Base-by-base conservation (phyloP, 2,329 filamentous ascomycete species). In the Exophiala calicioides region DNA sequence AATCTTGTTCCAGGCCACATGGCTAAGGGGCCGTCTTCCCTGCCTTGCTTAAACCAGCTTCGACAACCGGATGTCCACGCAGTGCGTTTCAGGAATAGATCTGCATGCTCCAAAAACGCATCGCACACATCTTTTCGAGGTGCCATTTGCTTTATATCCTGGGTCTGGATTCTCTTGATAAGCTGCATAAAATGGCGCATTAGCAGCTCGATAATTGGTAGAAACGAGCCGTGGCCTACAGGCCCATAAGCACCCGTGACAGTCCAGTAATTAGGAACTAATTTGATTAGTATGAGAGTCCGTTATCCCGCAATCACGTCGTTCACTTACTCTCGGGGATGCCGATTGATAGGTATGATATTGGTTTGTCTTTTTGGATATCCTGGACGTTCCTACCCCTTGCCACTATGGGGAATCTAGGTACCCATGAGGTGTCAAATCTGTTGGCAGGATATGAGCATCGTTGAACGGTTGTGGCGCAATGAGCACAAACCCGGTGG, bases 1-100 rank as follows among this genome's bases (percentile, higher is more conserved):
- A 72, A 45, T 13, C 69, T 50, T 13, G 53, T 59, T 1, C 69
- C 69, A 0, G 68, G 68, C 45, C 61, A 72, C 20, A 71, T 64
- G 5, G 63, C 63, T 12, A 54, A 23, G 1, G 42, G 16, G 2
- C 50, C 50, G 9, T 52, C 63, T 58, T 39, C 62, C 49, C 49
- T 48, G 33, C 49, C 49, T 29, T 55, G 44, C 16, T 53, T 55
- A 30, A 55, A 50, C 50, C 44, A 52, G 36, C 39, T 47, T 3
- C 44, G 30, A 24, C 48, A 55, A 2, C 21, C 38, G 1, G 39
- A 31, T 6, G 45, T 5, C 1, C 54, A 57, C 0, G 44, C 47
- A 1, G 50, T 52, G 7, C 67, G 61, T 41, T 67, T 54, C 26
- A 70, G 53, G 55, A 67, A 70, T 7, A 67, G 53, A 55, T 70